These are phyloP conservation scores for Colletotrichum tropicicola DNA, from an alignment of 2,329 filamentous ascomycete species.

Conservation along the genomic window DNA sequence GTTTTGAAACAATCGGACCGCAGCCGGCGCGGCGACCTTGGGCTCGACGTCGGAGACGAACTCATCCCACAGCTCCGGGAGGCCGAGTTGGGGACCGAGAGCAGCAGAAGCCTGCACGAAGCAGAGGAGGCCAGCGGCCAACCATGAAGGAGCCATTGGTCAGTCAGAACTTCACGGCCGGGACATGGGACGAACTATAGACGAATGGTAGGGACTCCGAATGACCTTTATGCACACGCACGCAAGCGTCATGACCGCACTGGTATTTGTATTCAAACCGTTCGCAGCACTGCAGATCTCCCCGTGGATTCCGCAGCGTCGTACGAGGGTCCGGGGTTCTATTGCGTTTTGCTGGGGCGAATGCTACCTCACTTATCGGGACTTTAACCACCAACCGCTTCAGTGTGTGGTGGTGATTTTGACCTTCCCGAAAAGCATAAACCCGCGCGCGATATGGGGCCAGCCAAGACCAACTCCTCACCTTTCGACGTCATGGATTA, in stretches of 20 bases:
- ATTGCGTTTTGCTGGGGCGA: background rate
- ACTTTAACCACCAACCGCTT: background rate
- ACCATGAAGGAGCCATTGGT: background rate
- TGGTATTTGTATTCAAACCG: background rate
- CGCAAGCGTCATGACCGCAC: background rate
- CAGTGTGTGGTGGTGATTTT: background rate
- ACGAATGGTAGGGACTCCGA: background rate
- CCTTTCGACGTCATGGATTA: background rate
- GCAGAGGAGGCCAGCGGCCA: slow-evolving; percentile 1
- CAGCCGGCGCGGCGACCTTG: background rate
- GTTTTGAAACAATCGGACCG: background rate
- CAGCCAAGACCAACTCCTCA: slow-evolving; percentile 6
- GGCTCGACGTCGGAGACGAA: background rate
- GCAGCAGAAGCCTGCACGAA: background rate
- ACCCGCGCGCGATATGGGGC: background rate
- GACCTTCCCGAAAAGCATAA: slow-evolving; percentile 23
- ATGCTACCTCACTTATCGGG: slow-evolving; percentile 19
- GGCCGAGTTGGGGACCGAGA: slow-evolving; percentile 17
- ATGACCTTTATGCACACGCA: no score
- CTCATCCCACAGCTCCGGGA: slow-evolving; percentile 11
- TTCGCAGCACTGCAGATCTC: background rate
- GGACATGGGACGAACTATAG: no score
- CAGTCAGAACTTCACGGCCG: no score
- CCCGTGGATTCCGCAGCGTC: background rate
- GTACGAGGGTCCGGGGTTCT: background rate